Evolutionary conservation across 1,139 yeast genomes (phyloP).

Genomic region (Saccharomyces hybrid): DNA sequence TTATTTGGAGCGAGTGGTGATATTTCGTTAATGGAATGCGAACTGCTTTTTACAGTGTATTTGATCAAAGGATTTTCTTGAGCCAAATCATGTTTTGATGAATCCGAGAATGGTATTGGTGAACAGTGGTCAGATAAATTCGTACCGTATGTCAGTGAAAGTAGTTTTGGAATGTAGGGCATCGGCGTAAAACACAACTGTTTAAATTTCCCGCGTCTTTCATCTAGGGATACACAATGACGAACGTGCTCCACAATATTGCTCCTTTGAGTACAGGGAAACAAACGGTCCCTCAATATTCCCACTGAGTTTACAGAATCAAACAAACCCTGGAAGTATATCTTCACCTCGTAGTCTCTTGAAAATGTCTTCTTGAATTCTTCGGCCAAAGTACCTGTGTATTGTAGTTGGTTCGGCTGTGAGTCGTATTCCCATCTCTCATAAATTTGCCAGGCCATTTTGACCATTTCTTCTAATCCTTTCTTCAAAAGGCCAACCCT

Average conservation of each 20-base stretch:
- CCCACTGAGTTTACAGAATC: constrained; percentile 65
- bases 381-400: constrained; percentile 38
- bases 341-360: constrained; percentile 34
- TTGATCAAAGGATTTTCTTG: not conserved
- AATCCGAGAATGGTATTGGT: not conserved
- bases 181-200: constrained; percentile 45
- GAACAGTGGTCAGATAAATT: constrained; percentile 2
- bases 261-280: constrained; percentile 48
- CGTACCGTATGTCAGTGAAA: constrained; percentile 25
- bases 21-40: not conserved
- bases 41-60: not conserved
- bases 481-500: constrained; percentile 46
- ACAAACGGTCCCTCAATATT: constrained; percentile 44
- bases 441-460: constrained; percentile 55
- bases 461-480: constrained; percentile 47
- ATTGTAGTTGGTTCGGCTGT: constrained; percentile 41
- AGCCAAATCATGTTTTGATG: not conserved
- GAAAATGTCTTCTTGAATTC: constrained; percentile 49
- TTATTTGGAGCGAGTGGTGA: not conserved
- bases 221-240: constrained; percentile 60
- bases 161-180: constrained; percentile 33
- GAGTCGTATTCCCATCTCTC: constrained; percentile 55
- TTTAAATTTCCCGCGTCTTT: constrained; percentile 52
- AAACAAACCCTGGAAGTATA: constrained; percentile 57
- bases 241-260: constrained; percentile 48